phyloP scores from a whole-genome alignment of 805 yeast species.

The Lachancea mirantina region DNA sequence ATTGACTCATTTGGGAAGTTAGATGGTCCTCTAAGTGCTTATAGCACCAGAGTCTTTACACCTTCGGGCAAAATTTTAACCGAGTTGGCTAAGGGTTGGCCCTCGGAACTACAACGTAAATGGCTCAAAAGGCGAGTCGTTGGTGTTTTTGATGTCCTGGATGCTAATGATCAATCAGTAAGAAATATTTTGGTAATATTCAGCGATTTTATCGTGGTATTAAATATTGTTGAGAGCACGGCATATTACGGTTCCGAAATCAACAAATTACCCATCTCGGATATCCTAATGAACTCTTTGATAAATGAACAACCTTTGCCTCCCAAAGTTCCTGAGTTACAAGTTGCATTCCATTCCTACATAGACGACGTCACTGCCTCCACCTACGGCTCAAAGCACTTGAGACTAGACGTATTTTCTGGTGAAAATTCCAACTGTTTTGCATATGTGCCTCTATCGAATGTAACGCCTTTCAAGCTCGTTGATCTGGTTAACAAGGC shows the following conservation, averaged over 20 bases:
- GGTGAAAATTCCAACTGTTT: conserved; percentile 16
- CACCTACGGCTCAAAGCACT: conserved; percentile 25
- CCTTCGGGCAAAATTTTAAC: conserved; percentile 86
- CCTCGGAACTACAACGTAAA: conserved; percentile 74
- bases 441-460: conserved; percentile 17
- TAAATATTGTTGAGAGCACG: conserved; percentile 44
- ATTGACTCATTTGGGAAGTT: conserved; percentile 76
- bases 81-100: conserved; percentile 84
- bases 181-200: conserved; percentile 64
- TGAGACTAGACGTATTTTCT: conserved; percentile 22
- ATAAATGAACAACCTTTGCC: conserved; percentile 75
- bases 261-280: conserved; percentile 51
- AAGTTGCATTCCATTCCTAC: conserved; percentile 60
- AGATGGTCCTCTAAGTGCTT: conserved; percentile 36
- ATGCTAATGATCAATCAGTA: conserved; percentile 28
- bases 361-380: conserved; percentile 50
- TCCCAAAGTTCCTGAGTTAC: conserved; percentile 57
- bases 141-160: conserved; percentile 52
- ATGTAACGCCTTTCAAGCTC: conserved; percentile 55
- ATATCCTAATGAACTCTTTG: conserved; percentile 82
- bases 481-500: conserved; percentile 47
- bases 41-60: conserved; percentile 66
- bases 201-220: conserved; percentile 68
- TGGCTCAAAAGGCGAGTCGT: conserved; percentile 86
- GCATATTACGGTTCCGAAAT: conserved; percentile 16